Conservation (phyloP, 176 grass and related monocot genomes). For the Aegilops tauschii region DNA sequence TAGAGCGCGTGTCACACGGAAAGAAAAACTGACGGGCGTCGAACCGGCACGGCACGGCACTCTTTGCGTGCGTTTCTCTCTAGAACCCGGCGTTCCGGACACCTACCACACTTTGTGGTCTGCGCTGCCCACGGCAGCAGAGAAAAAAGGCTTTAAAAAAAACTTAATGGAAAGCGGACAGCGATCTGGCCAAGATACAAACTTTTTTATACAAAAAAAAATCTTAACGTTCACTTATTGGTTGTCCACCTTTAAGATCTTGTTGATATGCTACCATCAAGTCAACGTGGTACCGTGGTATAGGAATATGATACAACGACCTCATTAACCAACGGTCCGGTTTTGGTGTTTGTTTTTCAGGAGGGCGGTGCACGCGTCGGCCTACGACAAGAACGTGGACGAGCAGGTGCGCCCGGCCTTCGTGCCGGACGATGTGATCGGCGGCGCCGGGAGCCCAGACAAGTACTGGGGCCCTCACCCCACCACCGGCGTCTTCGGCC, state of each 20-base stretch:
- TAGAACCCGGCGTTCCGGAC: not conserved
- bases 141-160: not conserved
- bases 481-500: slow-evolving; percentile 84
- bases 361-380: slow-evolving; percentile 67
- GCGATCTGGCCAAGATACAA: too few relatives aligned
- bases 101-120: too few relatives aligned
- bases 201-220: too few relatives aligned
- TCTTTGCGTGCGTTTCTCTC: too few relatives aligned
- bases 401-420: slow-evolving; percentile 65
- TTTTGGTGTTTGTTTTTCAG: not conserved
- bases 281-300: not conserved
- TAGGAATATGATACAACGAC: too few relatives aligned
- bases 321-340: not conserved
- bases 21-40: too few relatives aligned
- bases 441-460: slow-evolving; percentile 45
- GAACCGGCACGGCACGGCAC: too few relatives aligned
- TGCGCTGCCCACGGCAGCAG: not conserved
- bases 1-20: too few relatives aligned
- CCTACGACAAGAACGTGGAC: slow-evolving; percentile 96
- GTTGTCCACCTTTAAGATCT: not conserved
- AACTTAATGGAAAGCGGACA: too few relatives aligned
- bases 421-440: slow-evolving; percentile 96
- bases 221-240: not conserved
- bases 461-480: slow-evolving; percentile 94
- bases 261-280: not conserved